These are phyloP conservation scores for grape (Vitis vinifera) DNA, from an alignment of 164 flowering plant genomes.

Conservation along the genomic window DNA sequence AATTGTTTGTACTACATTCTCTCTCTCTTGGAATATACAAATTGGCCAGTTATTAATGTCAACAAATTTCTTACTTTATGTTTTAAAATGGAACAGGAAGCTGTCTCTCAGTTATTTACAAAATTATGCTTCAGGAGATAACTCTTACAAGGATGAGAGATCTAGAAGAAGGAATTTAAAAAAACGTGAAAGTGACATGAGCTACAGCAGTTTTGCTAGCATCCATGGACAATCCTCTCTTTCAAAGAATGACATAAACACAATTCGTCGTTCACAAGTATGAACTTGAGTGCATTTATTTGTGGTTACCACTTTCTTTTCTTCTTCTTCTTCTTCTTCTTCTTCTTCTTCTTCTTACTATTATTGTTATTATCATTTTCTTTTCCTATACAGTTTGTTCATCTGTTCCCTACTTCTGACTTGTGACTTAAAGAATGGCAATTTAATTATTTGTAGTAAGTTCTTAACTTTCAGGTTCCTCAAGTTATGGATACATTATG, in stretches of 20 bases:
- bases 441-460: conserved; percentile 1
- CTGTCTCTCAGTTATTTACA: conserved; percentile 76
- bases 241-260: conserved; percentile 72
- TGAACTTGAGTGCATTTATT: conserved; percentile 7
- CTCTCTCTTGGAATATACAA: neutral
- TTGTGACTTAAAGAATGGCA: neutral
- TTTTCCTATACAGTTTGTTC: too few relatives aligned
- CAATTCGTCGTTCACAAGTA: conserved; percentile 86
- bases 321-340: neutral
- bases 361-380: neutral
- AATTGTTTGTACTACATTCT: neutral
- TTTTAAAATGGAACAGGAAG: conserved; percentile 54
- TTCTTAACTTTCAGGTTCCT: conserved; percentile 64
- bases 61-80: conserved; percentile 8
- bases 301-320: neutral
- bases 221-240: conserved; percentile 38
- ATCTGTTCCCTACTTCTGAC: too few relatives aligned
- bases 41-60: too few relatives aligned
- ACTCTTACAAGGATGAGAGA: conserved; percentile 54
- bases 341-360: neutral
- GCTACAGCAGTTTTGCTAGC: conserved; percentile 17
- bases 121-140: conserved; percentile 45
- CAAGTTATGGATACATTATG: conserved; percentile 76
- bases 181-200: conserved; percentile 44
- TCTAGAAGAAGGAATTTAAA: conserved; percentile 60